phyloP scores from a whole-genome alignment of 179 eudicot genomes.

The Camellia oleifera region DNA sequence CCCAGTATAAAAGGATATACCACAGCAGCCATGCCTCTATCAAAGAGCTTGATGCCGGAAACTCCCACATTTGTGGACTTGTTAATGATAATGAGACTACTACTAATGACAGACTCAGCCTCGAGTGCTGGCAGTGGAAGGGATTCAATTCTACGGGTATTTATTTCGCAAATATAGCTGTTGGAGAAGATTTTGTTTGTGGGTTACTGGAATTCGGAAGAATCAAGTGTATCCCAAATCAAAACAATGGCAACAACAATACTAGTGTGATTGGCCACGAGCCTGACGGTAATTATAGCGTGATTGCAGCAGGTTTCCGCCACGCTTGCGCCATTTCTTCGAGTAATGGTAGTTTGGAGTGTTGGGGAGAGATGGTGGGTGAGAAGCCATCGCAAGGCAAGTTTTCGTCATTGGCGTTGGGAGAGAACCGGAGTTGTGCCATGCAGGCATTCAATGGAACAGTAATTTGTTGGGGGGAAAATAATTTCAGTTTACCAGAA shows the following conservation, averaged over 20 bases:
- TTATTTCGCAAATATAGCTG: constrained; percentile 41
- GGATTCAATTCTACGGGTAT: constrained; percentile 8
- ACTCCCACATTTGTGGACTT: constrained; percentile 65
- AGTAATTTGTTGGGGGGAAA: constrained; percentile 75
- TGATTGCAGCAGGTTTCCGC: constrained; percentile 44
- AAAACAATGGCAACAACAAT: background rate
- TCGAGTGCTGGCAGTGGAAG: constrained; percentile 68
- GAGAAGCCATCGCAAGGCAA: constrained; percentile 18
- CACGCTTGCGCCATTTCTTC: constrained; percentile 51
- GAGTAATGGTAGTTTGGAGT: constrained; percentile 40
- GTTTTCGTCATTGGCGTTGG: constrained; percentile 60
- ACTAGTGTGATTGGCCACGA: constrained; percentile 15
- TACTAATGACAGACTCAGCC: background rate
- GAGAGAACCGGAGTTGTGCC: constrained; percentile 60
- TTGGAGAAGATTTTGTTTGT: constrained; percentile 67
- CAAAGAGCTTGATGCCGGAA: constrained; percentile 49
- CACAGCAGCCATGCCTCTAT: constrained; percentile 30
- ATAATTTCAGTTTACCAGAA: constrained; percentile 38
- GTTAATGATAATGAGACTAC: constrained; percentile 23
- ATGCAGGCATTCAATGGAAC: constrained; percentile 39
- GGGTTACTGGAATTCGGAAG: constrained; percentile 42
- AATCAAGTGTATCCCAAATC: constrained; percentile 40
- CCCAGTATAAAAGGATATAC: constrained; percentile 48
- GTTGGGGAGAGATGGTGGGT: constrained; percentile 63
- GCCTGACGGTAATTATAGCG: constrained; percentile 45